Evolutionary conservation across 148 eudicot species (phyloP).

Genomic region (Fagopyrum homotropicum): DNA sequence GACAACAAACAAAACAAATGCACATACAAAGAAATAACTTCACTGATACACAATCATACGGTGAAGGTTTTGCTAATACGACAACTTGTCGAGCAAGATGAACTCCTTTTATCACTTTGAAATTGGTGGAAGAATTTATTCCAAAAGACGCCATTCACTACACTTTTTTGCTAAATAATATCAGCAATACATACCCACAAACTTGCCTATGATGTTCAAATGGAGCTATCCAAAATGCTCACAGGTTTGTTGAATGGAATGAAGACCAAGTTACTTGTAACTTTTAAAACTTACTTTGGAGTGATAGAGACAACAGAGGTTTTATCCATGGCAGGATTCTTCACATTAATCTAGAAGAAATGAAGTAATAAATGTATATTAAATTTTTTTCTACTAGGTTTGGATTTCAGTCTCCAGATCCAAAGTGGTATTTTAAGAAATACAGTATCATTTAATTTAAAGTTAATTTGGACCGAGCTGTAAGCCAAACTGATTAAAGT

Average conservation of each 20-base stretch:
- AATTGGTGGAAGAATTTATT: not conserved
- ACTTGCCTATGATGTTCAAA: not conserved
- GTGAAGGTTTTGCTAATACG: not conserved
- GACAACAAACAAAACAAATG: not conserved
- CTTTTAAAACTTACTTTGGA: not conserved
- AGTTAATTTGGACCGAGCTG: not conserved
- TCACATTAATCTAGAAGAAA: constrained; percentile 61
- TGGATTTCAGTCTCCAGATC: not conserved
- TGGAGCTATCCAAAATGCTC: not conserved
- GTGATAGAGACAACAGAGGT: not conserved
- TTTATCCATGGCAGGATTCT: constrained; percentile 92
- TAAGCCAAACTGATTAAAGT: not conserved
- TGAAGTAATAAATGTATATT: not conserved
- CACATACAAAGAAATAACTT: not conserved
- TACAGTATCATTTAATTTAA: not conserved
- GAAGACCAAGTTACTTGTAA: not conserved
- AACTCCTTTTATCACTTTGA: not conserved
- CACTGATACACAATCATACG: not conserved
- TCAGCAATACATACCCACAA: not conserved
- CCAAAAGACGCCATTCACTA: not conserved
- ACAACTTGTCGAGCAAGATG: not conserved
- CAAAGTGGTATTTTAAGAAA: not conserved
- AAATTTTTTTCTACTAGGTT: not conserved
- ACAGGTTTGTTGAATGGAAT: not conserved
- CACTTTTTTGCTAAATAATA: not conserved